Conservation (phyloP, 1,139 yeast genomes). For the Protomyces macrosporus region DNA sequence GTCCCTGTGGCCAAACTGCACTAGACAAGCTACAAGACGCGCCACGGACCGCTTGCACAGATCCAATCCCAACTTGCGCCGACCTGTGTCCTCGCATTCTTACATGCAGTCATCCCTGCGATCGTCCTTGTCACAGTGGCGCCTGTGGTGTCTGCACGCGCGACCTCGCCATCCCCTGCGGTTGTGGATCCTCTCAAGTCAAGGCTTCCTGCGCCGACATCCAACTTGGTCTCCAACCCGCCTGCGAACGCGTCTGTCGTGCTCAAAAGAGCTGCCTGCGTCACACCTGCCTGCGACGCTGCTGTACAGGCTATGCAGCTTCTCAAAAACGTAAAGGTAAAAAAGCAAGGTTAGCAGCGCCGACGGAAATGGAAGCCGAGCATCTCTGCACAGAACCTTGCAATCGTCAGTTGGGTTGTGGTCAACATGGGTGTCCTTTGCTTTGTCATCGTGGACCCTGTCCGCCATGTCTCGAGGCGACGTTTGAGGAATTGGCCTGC, state of each 20-base stretch:
- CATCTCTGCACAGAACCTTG: constrained; percentile 76
- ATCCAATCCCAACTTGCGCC: constrained; percentile 71
- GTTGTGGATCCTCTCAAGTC: constrained; percentile 40
- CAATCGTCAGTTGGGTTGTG: constrained; percentile 62
- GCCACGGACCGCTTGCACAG: constrained; percentile 57
- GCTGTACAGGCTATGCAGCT: constrained; percentile 63
- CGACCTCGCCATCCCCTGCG: constrained; percentile 34
- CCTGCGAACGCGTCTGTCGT: constrained; percentile 69
- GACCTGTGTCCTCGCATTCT: constrained; percentile 56
- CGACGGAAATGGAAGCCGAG: constrained; percentile 59
- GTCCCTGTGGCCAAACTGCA: constrained; percentile 68
- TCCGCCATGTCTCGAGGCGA: constrained; percentile 75
- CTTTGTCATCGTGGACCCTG: constrained; percentile 83
- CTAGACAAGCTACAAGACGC: constrained; percentile 43
- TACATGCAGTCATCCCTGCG: constrained; percentile 69
- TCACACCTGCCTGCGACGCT: constrained; percentile 63
- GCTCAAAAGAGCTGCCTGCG: constrained; percentile 74
- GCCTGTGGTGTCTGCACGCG: constrained; percentile 60
- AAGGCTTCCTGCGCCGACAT: constrained; percentile 27
- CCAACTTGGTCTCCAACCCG: constrained; percentile 42
- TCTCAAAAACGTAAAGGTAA: constrained; percentile 54
- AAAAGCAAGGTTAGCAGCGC: constrained; percentile 30
- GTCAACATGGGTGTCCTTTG: constrained; percentile 64
- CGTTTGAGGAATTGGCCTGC: constrained; percentile 74
- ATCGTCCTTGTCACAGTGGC: constrained; percentile 69